These are phyloP conservation scores for Alternaria sp. DNA, from an alignment of 2,329 filamentous ascomycete genomes.

Conservation along the genomic window DNA sequence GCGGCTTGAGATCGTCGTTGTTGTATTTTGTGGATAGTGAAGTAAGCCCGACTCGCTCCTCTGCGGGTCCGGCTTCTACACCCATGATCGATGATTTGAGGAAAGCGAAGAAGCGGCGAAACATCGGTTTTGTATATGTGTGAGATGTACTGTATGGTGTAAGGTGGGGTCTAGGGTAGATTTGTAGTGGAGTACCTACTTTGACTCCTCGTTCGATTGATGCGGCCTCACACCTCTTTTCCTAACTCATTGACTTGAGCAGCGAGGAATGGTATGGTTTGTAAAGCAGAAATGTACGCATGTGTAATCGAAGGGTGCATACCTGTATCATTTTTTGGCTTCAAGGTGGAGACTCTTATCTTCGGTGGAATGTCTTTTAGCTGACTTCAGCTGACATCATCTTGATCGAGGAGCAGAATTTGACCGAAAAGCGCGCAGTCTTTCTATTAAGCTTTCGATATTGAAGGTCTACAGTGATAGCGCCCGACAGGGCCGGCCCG, in stretches of 20 bases:
- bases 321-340: not conserved
- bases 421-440: not conserved
- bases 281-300: not conserved
- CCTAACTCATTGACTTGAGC: not conserved
- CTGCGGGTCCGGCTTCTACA: not conserved
- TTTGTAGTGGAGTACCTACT: not conserved
- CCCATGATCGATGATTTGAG: not conserved
- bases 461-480: not conserved
- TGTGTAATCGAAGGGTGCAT: not conserved
- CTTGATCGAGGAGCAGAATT: not conserved
- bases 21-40: not conserved
- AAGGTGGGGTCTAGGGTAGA: not conserved
- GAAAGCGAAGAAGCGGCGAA: not conserved
- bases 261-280: not conserved
- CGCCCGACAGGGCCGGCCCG: not conserved
- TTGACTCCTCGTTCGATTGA: not conserved
- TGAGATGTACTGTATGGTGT: not conserved
- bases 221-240: not conserved
- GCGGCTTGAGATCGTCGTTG: not conserved
- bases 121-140: not conserved
- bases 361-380: not conserved
- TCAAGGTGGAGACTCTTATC: not conserved
- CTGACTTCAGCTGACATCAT: not conserved
- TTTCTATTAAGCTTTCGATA: not conserved
- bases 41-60: not conserved